phyloP scores from a whole-genome alignment of 169 alveolate genomes.

The Babesia ovis region DNA sequence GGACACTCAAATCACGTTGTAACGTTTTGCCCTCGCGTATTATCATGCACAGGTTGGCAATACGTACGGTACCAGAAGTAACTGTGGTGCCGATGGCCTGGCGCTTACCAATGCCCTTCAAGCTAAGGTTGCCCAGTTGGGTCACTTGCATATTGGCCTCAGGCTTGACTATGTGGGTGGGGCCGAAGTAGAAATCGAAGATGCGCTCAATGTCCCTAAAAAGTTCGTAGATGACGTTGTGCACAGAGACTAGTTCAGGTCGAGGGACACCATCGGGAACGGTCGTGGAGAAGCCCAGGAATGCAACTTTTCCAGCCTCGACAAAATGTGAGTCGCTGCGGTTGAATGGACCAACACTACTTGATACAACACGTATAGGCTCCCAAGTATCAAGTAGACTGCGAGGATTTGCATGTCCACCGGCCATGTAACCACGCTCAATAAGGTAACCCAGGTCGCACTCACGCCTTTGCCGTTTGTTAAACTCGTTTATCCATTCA shows the following conservation, averaged over 20 bases:
- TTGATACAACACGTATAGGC: constrained; percentile 74
- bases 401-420: background rate
- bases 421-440: constrained; percentile 36
- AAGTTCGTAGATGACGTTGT: constrained; percentile 85
- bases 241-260: constrained; percentile 74
- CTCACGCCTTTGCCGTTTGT: constrained; percentile 33
- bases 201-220: constrained; percentile 79
- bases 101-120: constrained; percentile 68
- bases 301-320: constrained; percentile 37
- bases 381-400: constrained; percentile 56
- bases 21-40: constrained; percentile 57
- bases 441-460: constrained; percentile 47
- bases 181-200: constrained; percentile 64
- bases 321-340: constrained; percentile 79
- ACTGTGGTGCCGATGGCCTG: constrained; percentile 73
- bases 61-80: constrained; percentile 64
- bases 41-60: constrained; percentile 45
- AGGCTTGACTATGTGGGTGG: constrained; percentile 57
- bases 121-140: constrained; percentile 67
- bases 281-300: constrained; percentile 39
- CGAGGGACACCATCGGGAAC: constrained; percentile 29
- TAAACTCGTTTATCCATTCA: constrained; percentile 74
- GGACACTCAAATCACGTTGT: constrained; percentile 47
- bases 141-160: constrained; percentile 73
- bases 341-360: constrained; percentile 84